These are phyloP conservation scores for Tolypocladium album DNA, from an alignment of 2,329 filamentous ascomycete genomes.

Conservation along the genomic window DNA sequence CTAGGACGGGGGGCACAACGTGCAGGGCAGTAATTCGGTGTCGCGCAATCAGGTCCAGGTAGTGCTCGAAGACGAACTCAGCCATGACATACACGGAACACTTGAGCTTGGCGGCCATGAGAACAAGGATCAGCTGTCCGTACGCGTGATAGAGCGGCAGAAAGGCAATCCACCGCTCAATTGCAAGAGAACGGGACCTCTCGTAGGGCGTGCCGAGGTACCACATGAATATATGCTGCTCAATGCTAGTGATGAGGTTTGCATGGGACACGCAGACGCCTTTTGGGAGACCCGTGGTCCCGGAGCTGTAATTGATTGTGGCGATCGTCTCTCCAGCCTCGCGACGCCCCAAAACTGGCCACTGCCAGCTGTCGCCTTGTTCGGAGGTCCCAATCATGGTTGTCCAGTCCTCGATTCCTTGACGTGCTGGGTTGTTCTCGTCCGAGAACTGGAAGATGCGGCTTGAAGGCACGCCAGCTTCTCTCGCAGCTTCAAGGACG, in stretches of 20 bases:
- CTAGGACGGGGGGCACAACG: not conserved
- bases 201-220: not conserved
- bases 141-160: not conserved
- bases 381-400: slow-evolving; percentile 21
- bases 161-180: not conserved
- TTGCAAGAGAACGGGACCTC: not conserved
- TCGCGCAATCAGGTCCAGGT: not conserved
- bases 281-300: slow-evolving; percentile 41
- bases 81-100: not conserved
- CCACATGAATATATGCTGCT: not conserved
- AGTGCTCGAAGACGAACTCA: not conserved
- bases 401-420: slow-evolving; percentile 31
- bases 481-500: slow-evolving; percentile 30
- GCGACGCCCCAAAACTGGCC: slow-evolving; percentile 13
- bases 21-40: not conserved
- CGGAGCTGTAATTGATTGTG: slow-evolving; percentile 40
- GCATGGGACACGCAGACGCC: slow-evolving; percentile 38
- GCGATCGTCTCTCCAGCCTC: slow-evolving; percentile 11
- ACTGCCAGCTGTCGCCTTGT: slow-evolving; percentile 25
- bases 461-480: slow-evolving; percentile 26
- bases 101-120: not conserved
- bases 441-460: slow-evolving; percentile 40
- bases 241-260: slow-evolving; percentile 31
- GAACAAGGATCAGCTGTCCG: not conserved
- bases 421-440: slow-evolving; percentile 11